These are phyloP conservation scores for Plasmodium chabaudi DNA, from an alignment of 169 alveolate genomes.

Conservation along the genomic window DNA sequence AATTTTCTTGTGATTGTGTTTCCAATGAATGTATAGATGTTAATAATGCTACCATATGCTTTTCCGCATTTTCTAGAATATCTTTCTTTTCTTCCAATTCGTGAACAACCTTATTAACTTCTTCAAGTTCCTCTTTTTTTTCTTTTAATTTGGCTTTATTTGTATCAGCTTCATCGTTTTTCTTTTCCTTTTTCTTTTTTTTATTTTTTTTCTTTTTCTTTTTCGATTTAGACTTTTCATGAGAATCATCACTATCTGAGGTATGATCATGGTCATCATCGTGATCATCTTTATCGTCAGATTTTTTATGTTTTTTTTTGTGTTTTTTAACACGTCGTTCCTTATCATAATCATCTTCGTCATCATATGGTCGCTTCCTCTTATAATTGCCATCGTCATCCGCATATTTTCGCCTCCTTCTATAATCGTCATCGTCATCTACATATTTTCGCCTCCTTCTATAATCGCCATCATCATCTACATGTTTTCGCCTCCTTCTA, in stretches of 20 bases:
- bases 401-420: no score
- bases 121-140: conserved; percentile 33
- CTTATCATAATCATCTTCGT: background rate
- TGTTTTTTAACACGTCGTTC: no score
- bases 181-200: background rate
- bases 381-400: no score
- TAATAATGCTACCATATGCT: conserved; percentile 10
- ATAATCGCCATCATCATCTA: no score
- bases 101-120: conserved; percentile 20
- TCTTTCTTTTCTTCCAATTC: conserved; percentile 34
- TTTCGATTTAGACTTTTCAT: background rate
- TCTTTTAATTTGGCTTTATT: conserved; percentile 1
- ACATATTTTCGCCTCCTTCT: no score
- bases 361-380: background rate
- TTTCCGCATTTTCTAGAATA: conserved; percentile 35
- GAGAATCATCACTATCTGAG: no score
- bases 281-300: background rate
- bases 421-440: no score
- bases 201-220: background rate
- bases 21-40: conserved; percentile 37
- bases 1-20: background rate
- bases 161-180: background rate
- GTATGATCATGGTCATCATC: background rate
- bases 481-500: no score
- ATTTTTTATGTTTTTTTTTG: background rate